Conservation (phyloP, 31 red algal species). For the Asparagopsis taxiformis region DNA sequence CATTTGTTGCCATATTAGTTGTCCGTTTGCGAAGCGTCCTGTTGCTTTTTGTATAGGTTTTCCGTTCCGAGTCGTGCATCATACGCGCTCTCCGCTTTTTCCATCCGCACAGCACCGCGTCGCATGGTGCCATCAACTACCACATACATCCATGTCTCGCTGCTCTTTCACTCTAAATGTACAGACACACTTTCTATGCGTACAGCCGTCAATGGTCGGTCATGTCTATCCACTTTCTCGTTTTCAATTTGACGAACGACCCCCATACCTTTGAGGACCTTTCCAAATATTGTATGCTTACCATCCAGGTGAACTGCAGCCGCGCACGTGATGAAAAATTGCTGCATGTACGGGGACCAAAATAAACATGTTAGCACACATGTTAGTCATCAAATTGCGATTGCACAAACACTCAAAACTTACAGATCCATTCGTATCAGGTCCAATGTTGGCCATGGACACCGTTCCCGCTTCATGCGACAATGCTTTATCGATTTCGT, state of each 20-base stretch:
- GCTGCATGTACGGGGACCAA: not conserved
- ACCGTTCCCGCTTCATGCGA: conserved; percentile 33
- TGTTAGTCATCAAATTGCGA: conserved; percentile 5
- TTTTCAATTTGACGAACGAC: conserved; percentile 49
- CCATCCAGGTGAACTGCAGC: conserved; percentile 32
- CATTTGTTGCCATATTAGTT: not conserved
- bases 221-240: conserved; percentile 23
- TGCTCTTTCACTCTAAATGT: conserved; percentile 15
- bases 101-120: not conserved
- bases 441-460: conserved; percentile 66
- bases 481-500: conserved; percentile 56
- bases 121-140: not conserved
- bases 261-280: conserved; percentile 42
- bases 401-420: not conserved
- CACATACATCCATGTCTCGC: not conserved
- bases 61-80: not conserved
- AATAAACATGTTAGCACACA: not conserved
- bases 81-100: not conserved
- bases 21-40: not conserved
- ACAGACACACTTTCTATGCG: conserved; percentile 56
- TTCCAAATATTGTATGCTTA: conserved; percentile 59
- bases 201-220: conserved; percentile 23
- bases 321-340: conserved; percentile 49
- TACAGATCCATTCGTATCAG: conserved; percentile 55
- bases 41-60: not conserved